These are phyloP conservation scores for Cocos nucifera DNA, from an alignment of 176 grass and related monocot genomes.

Conservation along the genomic window DNA sequence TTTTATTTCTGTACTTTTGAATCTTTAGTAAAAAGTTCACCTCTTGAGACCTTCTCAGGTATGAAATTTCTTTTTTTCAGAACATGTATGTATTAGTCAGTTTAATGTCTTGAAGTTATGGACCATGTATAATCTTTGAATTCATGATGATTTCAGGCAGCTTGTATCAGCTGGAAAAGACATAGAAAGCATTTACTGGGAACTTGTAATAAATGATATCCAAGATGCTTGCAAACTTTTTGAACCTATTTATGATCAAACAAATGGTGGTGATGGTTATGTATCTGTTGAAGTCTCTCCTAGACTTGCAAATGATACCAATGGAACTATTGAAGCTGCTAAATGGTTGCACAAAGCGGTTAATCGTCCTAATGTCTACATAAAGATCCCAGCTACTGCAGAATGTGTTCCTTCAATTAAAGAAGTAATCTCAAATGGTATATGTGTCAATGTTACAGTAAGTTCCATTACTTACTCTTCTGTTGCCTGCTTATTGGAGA, in stretches of 20 bases:
- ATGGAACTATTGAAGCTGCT: constrained; percentile 84
- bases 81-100: too few relatives aligned
- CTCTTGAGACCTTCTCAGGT: too few relatives aligned
- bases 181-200: constrained; percentile 76
- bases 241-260: constrained; percentile 77
- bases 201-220: constrained; percentile 96
- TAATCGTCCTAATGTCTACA: constrained; percentile 81
- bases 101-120: too few relatives aligned
- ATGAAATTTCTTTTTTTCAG: too few relatives aligned
- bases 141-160: constrained; percentile 27
- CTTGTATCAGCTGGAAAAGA: constrained; percentile 75
- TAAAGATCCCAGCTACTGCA: constrained; percentile 95
- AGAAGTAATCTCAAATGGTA: constrained; percentile 85
- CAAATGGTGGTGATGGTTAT: constrained; percentile 84
- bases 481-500: too few relatives aligned
- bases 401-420: constrained; percentile 86
- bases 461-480: constrained; percentile 10
- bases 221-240: constrained; percentile 94
- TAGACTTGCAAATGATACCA: constrained; percentile 82
- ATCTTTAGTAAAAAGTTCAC: too few relatives aligned
- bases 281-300: constrained; percentile 96
- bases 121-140: not conserved
- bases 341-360: constrained; percentile 91
- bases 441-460: constrained; percentile 98
- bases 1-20: too few relatives aligned